These are phyloP conservation scores for Agastache rugosa DNA, from an alignment of 257 asterid genomes.

Conservation along the genomic window DNA sequence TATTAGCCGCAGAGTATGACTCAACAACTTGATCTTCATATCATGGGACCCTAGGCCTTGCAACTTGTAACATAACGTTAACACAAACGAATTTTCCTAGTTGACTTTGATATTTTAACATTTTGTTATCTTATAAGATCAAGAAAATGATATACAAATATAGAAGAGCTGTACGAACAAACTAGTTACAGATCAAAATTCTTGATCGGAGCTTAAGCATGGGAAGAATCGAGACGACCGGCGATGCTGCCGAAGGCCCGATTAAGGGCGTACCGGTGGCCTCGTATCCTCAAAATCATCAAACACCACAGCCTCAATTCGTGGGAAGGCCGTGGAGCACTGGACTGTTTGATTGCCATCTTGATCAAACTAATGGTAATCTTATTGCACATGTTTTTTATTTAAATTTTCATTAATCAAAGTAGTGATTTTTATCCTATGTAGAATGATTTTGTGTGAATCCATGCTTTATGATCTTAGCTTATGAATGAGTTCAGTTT, in stretches of 20 bases:
- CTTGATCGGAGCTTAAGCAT: constrained; percentile 8
- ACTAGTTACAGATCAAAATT: background rate
- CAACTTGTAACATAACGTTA: background rate
- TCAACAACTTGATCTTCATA: background rate
- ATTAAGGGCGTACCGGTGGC: background rate
- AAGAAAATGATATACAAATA: background rate
- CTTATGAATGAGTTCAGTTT: no score
- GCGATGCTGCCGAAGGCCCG: background rate
- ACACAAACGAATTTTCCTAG: background rate
- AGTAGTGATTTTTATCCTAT: no score
- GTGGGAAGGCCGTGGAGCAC: constrained; percentile 35
- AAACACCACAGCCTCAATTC: background rate
- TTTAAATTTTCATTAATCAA: background rate
- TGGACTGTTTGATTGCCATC: constrained; percentile 35
- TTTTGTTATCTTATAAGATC: background rate
- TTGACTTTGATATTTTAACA: constrained; percentile 1
- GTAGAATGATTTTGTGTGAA: background rate
- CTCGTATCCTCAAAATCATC: background rate
- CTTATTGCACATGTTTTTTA: background rate
- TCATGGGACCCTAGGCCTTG: constrained; percentile 19
- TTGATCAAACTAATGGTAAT: constrained; percentile 35
- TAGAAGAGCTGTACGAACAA: background rate
- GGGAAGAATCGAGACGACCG: constrained; percentile 23
- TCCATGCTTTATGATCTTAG: background rate
- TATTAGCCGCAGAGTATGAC: background rate